phyloP scores from a whole-genome alignment of 139 green algal genomes.

The Chlamydomonas sp. region DNA sequence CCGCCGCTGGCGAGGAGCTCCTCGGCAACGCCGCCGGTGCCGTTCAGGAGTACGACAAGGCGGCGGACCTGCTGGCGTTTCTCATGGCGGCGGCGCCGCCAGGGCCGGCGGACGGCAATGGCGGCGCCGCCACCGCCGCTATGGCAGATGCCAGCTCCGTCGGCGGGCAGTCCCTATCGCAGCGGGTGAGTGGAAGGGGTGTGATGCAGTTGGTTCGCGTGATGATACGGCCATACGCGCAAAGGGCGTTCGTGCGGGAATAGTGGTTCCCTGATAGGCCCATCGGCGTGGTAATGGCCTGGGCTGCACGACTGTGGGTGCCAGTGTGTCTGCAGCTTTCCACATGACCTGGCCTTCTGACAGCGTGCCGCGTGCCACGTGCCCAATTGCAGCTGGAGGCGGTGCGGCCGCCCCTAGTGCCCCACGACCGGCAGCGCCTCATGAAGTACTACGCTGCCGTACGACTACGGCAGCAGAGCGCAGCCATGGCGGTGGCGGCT shows the following conservation, averaged over 20 bases:
- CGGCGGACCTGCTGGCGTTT: conserved; percentile 61
- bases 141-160: too few species aligned
- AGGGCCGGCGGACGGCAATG: background rate
- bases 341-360: too few species aligned
- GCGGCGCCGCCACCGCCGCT: background rate
- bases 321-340: too few species aligned
- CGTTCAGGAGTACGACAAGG: conserved; percentile 48
- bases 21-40: conserved; percentile 48
- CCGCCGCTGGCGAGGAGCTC: conserved; percentile 76
- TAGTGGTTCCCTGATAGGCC: too few species aligned
- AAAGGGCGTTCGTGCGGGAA: too few species aligned
- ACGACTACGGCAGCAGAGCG: conserved; percentile 38
- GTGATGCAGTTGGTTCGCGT: too few species aligned
- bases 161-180: too few species aligned
- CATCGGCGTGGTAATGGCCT: too few species aligned
- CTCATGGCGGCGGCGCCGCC: conserved; percentile 39
- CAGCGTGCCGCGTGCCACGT: background rate
- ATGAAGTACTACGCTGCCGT: conserved; percentile 54
- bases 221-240: too few species aligned
- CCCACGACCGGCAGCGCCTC: conserved; percentile 27
- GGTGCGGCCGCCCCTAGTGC: conserved; percentile 18
- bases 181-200: too few species aligned
- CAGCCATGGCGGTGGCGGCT: background rate
- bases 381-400: background rate
- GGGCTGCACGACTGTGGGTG: too few species aligned